A percentile compares a stretch with the other conserved stretches of the same genome.
Evolutionary conservation across 345 rosid genomes (phyloP).

Genomic region (Xanthoceras sorbifolium): DNA sequence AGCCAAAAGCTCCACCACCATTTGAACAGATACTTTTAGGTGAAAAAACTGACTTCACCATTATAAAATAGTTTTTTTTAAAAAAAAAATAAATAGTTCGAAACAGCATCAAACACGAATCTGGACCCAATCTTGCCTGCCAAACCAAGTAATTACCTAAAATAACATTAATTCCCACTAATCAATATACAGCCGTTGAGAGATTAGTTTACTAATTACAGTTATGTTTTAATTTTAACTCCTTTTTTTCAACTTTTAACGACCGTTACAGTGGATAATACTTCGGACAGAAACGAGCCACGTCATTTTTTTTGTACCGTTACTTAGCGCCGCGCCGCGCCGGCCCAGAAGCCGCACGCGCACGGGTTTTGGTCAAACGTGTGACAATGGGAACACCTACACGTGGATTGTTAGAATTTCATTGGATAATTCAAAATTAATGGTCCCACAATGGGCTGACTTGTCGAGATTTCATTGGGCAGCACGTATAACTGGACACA

Average conservation of each 20-base stretch:
- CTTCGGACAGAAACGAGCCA: not conserved
- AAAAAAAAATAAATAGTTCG: too few species aligned
- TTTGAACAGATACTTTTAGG: too few species aligned
- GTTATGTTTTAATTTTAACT: not conserved
- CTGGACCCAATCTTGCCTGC: too few species aligned
- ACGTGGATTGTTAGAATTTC: not conserved
- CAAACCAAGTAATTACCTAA: not conserved
- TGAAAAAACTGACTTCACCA: too few species aligned
- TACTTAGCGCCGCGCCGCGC: not conserved
- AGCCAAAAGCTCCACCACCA: too few species aligned
- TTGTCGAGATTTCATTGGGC: not conserved
- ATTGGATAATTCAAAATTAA: not conserved
- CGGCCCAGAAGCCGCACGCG: conserved; percentile 5
- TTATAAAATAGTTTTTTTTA: too few species aligned
- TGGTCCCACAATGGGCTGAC: not conserved
- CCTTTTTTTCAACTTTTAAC: not conserved
- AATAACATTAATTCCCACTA: not conserved
- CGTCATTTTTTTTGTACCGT: conserved; percentile 19
- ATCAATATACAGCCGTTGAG: conserved; percentile 12
- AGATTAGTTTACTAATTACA: not conserved
- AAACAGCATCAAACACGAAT: too few species aligned
- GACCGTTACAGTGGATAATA: not conserved
- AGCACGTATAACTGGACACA: not conserved
- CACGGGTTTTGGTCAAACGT: not conserved
- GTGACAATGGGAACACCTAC: not conserved